Percentiles rank a stretch among this genome's conserved stretches.
Conservation (phyloP, 2,329 filamentous ascomycete species). For the Plectosphaerella sp. region DNA sequence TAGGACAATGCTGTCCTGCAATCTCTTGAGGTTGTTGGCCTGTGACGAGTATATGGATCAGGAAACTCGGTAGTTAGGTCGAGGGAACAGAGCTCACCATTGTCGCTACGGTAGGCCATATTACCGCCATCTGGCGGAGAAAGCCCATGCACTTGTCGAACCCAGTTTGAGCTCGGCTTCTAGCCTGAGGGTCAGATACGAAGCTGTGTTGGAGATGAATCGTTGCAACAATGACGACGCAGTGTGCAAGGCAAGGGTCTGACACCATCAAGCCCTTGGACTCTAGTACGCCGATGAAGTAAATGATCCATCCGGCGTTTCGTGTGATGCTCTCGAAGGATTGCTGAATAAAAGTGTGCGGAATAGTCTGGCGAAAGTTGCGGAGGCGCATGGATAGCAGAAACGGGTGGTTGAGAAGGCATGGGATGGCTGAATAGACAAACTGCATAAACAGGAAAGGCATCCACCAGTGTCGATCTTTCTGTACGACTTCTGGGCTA, state of each 20-base stretch:
- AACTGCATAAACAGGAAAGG: slow-evolving; percentile 49
- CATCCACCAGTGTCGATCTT: slow-evolving; percentile 45
- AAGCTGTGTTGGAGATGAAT: slow-evolving; percentile 51
- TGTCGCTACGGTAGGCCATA: slow-evolving; percentile 17
- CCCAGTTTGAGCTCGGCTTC: slow-evolving; percentile 16
- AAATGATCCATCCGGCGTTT: slow-evolving; percentile 48
- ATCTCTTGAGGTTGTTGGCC: too few relatives aligned
- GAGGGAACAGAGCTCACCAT: slow-evolving; percentile 15
- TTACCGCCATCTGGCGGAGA: slow-evolving; percentile 15
- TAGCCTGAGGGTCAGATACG: slow-evolving; percentile 20
- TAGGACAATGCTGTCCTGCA: too few relatives aligned
- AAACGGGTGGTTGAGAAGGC: slow-evolving; percentile 50
- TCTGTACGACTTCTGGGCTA: slow-evolving; percentile 33
- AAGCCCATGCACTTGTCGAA: slow-evolving; percentile 22
- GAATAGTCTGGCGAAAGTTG: slow-evolving; percentile 46
- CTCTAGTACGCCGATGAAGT: slow-evolving; percentile 43
- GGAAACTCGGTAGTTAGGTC: too few relatives aligned
- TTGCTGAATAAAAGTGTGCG: slow-evolving; percentile 50
- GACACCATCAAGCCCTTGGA: slow-evolving; percentile 36
- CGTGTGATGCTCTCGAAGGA: slow-evolving; percentile 46
- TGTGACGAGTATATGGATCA: too few relatives aligned
- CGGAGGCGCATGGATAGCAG: slow-evolving; percentile 45
- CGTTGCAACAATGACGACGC: slow-evolving; percentile 46
- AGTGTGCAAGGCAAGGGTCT: slow-evolving; percentile 30
- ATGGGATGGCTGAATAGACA: slow-evolving; percentile 47